Evolutionary conservation across 805 yeast genomes (phyloP), one percentile per base, ranked within the genome.

Genomic region (Kurtzmaniella fragi): DNA sequence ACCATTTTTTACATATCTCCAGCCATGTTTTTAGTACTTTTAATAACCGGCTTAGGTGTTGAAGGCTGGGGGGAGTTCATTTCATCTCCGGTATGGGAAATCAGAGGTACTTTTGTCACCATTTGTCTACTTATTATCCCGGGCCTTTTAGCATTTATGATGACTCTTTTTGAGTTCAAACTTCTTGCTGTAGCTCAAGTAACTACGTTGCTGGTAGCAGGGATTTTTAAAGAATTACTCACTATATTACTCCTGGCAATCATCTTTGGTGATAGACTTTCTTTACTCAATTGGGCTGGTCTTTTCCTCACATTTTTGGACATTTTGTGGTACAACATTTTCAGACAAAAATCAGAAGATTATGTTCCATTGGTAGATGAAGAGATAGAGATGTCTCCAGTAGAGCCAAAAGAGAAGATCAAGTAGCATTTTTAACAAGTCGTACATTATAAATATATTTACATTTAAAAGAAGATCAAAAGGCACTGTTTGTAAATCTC

Each of bases 1-100:
- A 87, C 97, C 6, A 89, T 93, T 32, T 70, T 84, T 48, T 86
- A 85, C 54, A 62, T 93, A 13, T 78, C 96, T 0, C 98, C 99
- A 2, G 71, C 84, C 7, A 91, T 90, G 93, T 79, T 82, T 41
- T 35, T 75, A 1, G 63, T 77, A 0, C 64, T 93, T 23, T 61
- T 87, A 10, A 29, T 75, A 0, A 65, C 82, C 28, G 96, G 96
- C 0, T 50, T 78, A 7, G 34, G 74, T 1, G 62, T 85, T 15
- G 99, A 93, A 62, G 95, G 88, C 5, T 71, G 83, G 56, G 38
- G 48, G 13, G 56, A 64, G 12, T 82, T 88, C 46, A 39, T 68
- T 0, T 34, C 53, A 2, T 71, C 86, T 4, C 72, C 71, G 3
- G 71, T 88, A 13, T 88, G 95, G 95, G 53, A 47, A 4, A 61